Evolutionary conservation across 129 eudicot species (phyloP).

Genomic region (Lactuca saligna): DNA sequence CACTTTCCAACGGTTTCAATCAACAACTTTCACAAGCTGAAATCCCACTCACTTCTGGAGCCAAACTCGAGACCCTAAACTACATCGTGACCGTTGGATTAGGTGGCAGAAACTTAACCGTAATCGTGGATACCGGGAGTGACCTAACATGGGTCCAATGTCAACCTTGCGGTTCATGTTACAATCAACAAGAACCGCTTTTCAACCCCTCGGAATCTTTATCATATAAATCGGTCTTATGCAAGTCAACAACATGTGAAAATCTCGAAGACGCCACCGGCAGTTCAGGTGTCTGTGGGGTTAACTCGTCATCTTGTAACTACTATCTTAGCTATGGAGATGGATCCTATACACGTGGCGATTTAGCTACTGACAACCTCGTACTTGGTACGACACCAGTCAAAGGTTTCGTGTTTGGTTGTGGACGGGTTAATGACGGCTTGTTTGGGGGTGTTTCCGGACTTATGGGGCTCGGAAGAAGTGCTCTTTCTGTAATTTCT

Average conservation of each 20-base stretch:
- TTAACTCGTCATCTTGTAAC: conserved; percentile 46
- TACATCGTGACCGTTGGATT: conserved; percentile 56
- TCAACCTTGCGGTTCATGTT: conserved; percentile 79
- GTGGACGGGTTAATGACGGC: conserved; percentile 76
- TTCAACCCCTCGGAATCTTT: conserved; percentile 65
- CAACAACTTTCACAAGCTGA: conserved; percentile 53
- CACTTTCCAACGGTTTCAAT: conserved; percentile 21
- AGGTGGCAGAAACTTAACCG: conserved; percentile 63
- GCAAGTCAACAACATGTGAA: conserved; percentile 64
- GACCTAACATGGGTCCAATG: conserved; percentile 96
- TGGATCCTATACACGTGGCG: conserved; percentile 79
- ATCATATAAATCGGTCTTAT: conserved; percentile 52
- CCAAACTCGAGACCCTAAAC: conserved; percentile 74
- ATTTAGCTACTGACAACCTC: conserved; percentile 52
- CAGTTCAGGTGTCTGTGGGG: conserved; percentile 49
- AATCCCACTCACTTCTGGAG: conserved; percentile 69
- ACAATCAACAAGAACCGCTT: conserved; percentile 73
- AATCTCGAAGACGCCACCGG: conserved; percentile 63
- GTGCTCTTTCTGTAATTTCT: conserved; percentile 63
- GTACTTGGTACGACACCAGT: conserved; percentile 46
- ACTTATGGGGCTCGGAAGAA: conserved; percentile 84
- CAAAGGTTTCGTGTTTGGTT: conserved; percentile 69
- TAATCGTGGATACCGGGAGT: conserved; percentile 89
- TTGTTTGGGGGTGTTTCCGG: conserved; percentile 84
- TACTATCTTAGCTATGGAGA: conserved; percentile 81